A percentile compares a stretch with the other conserved stretches of the same genome.
Conservation (phyloP, 108 stramenopile species). For the Cylindrotheca closterium region DNA sequence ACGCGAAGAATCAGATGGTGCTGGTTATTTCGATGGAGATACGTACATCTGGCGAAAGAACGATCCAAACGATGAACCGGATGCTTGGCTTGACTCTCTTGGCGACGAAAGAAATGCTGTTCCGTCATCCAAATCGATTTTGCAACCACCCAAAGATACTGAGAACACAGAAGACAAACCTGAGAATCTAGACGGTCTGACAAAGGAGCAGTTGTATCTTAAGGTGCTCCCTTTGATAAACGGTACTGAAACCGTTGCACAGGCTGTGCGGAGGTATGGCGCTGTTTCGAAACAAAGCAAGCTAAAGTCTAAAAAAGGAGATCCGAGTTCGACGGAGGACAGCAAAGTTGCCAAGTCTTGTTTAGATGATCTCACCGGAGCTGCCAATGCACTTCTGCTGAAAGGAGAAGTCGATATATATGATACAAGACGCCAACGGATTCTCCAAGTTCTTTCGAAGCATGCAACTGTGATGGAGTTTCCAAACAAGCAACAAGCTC, state of each 20-base stretch:
- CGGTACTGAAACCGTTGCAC: slow-evolving; percentile 57
- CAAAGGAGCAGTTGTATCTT: slow-evolving; percentile 38
- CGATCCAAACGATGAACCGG: slow-evolving; percentile 57
- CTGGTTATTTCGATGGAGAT: slow-evolving; percentile 84
- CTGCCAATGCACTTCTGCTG: slow-evolving; percentile 63
- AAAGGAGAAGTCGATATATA: slow-evolving; percentile 75
- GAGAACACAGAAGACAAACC: slow-evolving; percentile 13
- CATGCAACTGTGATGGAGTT: slow-evolving; percentile 10
- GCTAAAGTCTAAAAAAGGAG: slow-evolving; percentile 31
- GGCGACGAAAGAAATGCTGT: slow-evolving; percentile 19
- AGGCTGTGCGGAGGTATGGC: slow-evolving; percentile 68
- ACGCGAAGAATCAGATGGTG: slow-evolving; percentile 71
- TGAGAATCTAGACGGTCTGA: slow-evolving; percentile 25
- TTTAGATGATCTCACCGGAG: slow-evolving; percentile 65
- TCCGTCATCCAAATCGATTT: slow-evolving; percentile 20
- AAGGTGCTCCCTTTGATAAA: slow-evolving; percentile 49
- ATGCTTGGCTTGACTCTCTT: slow-evolving; percentile 77
- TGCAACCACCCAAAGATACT: slow-evolving; percentile 15
- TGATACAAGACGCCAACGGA: slow-evolving; percentile 50
- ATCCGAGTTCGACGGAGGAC: slow-evolving; percentile 2
- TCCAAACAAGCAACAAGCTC: slow-evolving; percentile 12
- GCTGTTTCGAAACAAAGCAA: not conserved
- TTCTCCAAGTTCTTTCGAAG: slow-evolving; percentile 28
- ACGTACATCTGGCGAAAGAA: slow-evolving; percentile 78
- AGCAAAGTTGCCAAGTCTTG: slow-evolving; percentile 14